Conservation (phyloP, 2,329 filamentous ascomycete genomes). For the Leptosphaerulina australis region DNA sequence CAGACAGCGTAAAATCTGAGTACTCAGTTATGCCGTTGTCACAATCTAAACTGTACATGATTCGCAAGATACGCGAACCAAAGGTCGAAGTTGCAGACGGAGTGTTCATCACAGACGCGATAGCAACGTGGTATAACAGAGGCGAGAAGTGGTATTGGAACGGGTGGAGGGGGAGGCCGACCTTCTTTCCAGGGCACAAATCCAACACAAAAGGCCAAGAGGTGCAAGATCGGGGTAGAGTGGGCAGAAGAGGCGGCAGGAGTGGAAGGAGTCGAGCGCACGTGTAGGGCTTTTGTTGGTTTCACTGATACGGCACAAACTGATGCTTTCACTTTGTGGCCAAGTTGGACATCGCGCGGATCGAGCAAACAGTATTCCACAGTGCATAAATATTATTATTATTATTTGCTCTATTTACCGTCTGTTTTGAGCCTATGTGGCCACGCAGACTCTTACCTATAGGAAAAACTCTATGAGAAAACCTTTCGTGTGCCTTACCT, state of each 20-base stretch:
- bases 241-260: background rate
- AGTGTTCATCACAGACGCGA: slow-evolving; percentile 15
- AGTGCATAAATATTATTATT: no score
- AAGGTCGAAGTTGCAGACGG: slow-evolving; percentile 24
- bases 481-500: no score
- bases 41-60: slow-evolving; percentile 34
- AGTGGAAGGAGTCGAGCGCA: no score
- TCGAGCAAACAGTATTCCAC: no score
- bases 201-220: background rate
- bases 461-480: no score
- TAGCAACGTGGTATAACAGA: slow-evolving; percentile 23
- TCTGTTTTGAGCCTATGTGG: no score
- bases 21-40: slow-evolving; percentile 34
- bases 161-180: slow-evolving; percentile 21
- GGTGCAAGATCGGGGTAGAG: background rate
- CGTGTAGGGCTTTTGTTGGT: no score
- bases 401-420: no score
- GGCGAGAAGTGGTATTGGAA: slow-evolving; percentile 23
- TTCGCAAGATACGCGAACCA: slow-evolving; percentile 28
- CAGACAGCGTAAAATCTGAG: slow-evolving; percentile 29
- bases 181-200: slow-evolving; percentile 25
- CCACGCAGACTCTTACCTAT: no score
- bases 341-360: no score
- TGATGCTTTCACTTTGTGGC: no score
- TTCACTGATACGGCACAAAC: no score